A percentile compares a stretch with the other conserved stretches of the same genome.
Evolutionary conservation across 352 stramenopile genomes (phyloP).

Genomic region (Phytophthora sp.): DNA sequence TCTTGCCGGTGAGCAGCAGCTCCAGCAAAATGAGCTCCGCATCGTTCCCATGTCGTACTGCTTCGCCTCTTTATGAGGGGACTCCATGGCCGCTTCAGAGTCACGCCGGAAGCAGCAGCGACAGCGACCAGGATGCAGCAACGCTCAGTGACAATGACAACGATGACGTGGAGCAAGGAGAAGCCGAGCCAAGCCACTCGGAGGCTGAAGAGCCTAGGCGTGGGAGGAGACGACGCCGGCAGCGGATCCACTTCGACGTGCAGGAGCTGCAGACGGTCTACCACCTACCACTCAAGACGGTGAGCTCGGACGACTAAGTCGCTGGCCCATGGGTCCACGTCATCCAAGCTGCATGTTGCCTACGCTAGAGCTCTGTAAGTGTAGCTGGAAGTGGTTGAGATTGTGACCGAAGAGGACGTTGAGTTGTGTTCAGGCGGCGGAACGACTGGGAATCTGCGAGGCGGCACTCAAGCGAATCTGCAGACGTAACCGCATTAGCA

Average conservation of each 20-base stretch:
- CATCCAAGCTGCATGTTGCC: slow-evolving; percentile 3
- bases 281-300: slow-evolving; percentile 75
- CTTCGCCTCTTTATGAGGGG: background rate
- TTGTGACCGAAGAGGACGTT: slow-evolving; percentile 26
- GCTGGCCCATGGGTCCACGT: too few species aligned
- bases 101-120: slow-evolving; percentile 3
- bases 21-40: slow-evolving; percentile 28
- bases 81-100: background rate
- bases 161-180: slow-evolving; percentile 7
- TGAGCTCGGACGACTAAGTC: slow-evolving; percentile 28
- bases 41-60: background rate
- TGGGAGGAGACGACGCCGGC: slow-evolving; percentile 22
- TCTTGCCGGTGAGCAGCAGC: slow-evolving; percentile 14
- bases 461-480: slow-evolving; percentile 87
- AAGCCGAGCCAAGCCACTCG: slow-evolving; percentile 6
- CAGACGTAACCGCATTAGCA: slow-evolving; percentile 67
- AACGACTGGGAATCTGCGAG: slow-evolving; percentile 68
- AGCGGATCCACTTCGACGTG: slow-evolving; percentile 62
- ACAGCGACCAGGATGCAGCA: slow-evolving; percentile 20
- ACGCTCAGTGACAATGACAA: slow-evolving; percentile 6
- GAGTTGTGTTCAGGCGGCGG: slow-evolving; percentile 54
- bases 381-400: background rate
- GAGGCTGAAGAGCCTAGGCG: slow-evolving; percentile 4
- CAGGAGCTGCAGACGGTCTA: slow-evolving; percentile 66
- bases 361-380: background rate